Percentiles rank a stretch among this genome's conserved stretches.
Conservation (phyloP, 116 monocot genomes). For the Cymodocea nodosa region DNA sequence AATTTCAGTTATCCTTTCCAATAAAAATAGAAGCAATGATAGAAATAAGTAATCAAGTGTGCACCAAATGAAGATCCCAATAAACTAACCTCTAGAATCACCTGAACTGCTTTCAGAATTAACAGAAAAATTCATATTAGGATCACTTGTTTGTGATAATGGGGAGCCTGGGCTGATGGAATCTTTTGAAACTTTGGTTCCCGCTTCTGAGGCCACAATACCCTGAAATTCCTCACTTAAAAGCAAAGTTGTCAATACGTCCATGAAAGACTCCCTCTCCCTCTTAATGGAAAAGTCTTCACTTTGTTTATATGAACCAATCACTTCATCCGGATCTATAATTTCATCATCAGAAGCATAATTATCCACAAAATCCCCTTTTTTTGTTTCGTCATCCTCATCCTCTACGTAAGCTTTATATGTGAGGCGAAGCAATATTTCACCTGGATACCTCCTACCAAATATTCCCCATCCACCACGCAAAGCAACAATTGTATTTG, state of each 20-base stretch:
- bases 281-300: conserved; percentile 13
- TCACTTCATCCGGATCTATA: conserved; percentile 15
- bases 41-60: background rate
- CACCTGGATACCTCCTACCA: conserved; percentile 28
- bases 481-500: conserved; percentile 62
- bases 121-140: conserved; percentile 16
- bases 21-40: background rate
- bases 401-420: conserved; percentile 84
- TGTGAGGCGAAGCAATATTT: conserved; percentile 63
- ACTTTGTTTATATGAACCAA: conserved; percentile 9
- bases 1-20: background rate
- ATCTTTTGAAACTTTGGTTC: conserved; percentile 25
- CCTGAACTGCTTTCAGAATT: conserved; percentile 19
- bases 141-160: conserved; percentile 10
- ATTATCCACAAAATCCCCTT: conserved; percentile 16
- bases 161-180: conserved; percentile 11
- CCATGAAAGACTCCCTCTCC: conserved; percentile 91
- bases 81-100: conserved; percentile 15
- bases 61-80: background rate
- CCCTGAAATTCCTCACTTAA: conserved; percentile 97
- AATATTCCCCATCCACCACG: conserved; percentile 60
- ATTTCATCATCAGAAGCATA: conserved; percentile 61
- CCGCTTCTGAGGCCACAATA: conserved; percentile 76
- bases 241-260: conserved; percentile 78
- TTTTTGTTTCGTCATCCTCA: conserved; percentile 48